These are phyloP conservation scores for Aspergillus sp. DNA, from an alignment of 2,329 filamentous ascomycete species.

Conservation along the genomic window DNA sequence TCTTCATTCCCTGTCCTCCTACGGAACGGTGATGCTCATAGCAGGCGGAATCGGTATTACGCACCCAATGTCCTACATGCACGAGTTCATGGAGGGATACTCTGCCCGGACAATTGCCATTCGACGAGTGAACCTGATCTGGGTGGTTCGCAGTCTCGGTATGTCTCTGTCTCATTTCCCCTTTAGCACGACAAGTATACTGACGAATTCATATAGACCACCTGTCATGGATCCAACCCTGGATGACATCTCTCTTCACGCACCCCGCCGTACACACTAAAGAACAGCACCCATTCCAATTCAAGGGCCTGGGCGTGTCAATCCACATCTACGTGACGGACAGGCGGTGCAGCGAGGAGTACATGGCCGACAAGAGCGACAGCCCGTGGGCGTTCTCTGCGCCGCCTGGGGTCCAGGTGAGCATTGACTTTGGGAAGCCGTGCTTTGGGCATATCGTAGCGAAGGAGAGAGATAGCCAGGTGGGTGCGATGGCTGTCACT, in stretches of 20 bases:
- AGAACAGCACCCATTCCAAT: conserved; percentile 25
- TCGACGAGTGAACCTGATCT: conserved; percentile 30
- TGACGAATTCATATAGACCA: conserved; percentile 23
- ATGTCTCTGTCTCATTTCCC: background rate
- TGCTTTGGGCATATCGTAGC: conserved; percentile 26
- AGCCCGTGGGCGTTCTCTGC: conserved; percentile 28
- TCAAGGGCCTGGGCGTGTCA: conserved; percentile 25
- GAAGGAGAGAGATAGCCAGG: conserved; percentile 27
- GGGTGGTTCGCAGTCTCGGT: conserved; percentile 36
- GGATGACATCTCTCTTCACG: conserved; percentile 32
- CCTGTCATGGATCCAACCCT: conserved; percentile 35
- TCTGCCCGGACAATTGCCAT: conserved; percentile 24
- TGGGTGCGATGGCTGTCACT: conserved; percentile 38
- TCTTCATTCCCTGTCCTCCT: conserved; percentile 30
- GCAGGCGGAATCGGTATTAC: conserved; percentile 41
- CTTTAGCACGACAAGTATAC: background rate
- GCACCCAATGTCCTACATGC: conserved; percentile 35
- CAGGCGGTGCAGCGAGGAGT: conserved; percentile 25
- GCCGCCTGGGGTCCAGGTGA: conserved; percentile 26
- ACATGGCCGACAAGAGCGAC: conserved; percentile 16
- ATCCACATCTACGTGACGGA: conserved; percentile 31
- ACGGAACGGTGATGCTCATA: conserved; percentile 35
- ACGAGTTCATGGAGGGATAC: conserved; percentile 29
- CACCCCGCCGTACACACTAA: conserved; percentile 28
- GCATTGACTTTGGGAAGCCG: conserved; percentile 27